Evolutionary conservation across 139 green algal species (phyloP), one percentile per base, ranked within the genome.

Genomic region (Spirogloea muscicola): DNA sequence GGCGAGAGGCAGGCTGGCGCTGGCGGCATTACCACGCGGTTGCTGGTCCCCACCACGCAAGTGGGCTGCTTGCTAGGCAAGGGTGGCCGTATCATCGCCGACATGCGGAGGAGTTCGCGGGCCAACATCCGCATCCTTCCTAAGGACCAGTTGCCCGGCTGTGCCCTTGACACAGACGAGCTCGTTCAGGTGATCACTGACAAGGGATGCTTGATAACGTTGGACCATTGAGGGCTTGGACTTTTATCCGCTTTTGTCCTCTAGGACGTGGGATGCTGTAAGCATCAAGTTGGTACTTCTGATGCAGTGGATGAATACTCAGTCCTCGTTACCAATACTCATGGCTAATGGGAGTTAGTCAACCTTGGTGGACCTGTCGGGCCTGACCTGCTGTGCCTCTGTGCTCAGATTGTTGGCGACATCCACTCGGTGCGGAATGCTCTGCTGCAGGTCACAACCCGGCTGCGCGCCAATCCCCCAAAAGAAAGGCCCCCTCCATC

Each of bases 31-130:
- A 69, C 60, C 60, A 58, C 60, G 6, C 60, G 60, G 10, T 25
- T 74, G 25, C 39, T 74, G 34, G 66, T 74, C 37, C 66, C 66
- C 16, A 41, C 59, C n/a, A 31, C 13, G 7, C 74, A 82, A 37
- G 38, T 76, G n/a, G 74, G 48, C 16, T 76, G 64, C 27, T 27
- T 73, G 38, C 67, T 82, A 58, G 74, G 58, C 58, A 82, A 82
- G 52, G 64, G 74, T 36, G 74, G 74, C 34, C 43, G n/a, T n/a
- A 76, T 82, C 33, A 76, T 82, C 51, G 31, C n/a, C 2, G 27
- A 76, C 36, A 68, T 76, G 49, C 44, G 74, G 16, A 27, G 43
- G 25, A 40, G 37, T 7, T 66, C 34, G 25, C 25, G 18, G 10
- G 74, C 64, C 27, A 37, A 59, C 40, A 82, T 82, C 49, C 67